Evolutionary conservation across 78 protist genomes (phyloP).

Genomic region (slime mould (Dictyostelium discoideum)): dicty_2.7 NC_007088.5:7328501-7329000

Average conservation of each 20-base stretch:
- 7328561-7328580: slow-evolving; percentile 25
- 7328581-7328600: slow-evolving; percentile 24
- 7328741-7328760: neutral
- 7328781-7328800: neutral
- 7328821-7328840: neutral
- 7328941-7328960: neutral
- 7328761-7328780: neutral
- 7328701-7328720: neutral
- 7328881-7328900: slow-evolving; percentile 1
- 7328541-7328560: slow-evolving; percentile 30
- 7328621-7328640: slow-evolving; percentile 18
- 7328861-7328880: slow-evolving; percentile 64
- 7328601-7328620: slow-evolving; percentile 42
- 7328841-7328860: neutral
- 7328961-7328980: neutral
- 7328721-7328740: neutral
- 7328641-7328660: slow-evolving; percentile 45
- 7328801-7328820: neutral
- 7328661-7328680: neutral
- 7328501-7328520: slow-evolving; percentile 28
- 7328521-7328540: neutral
- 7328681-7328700: neutral
- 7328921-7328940: neutral
- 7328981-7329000: neutral
- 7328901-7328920: neutral